A percentile compares a stretch with the other conserved stretches of the same genome.
Evolutionary conservation across 1,139 yeast species (phyloP).

Genomic region (Sugiyamaella novakii): DNA sequence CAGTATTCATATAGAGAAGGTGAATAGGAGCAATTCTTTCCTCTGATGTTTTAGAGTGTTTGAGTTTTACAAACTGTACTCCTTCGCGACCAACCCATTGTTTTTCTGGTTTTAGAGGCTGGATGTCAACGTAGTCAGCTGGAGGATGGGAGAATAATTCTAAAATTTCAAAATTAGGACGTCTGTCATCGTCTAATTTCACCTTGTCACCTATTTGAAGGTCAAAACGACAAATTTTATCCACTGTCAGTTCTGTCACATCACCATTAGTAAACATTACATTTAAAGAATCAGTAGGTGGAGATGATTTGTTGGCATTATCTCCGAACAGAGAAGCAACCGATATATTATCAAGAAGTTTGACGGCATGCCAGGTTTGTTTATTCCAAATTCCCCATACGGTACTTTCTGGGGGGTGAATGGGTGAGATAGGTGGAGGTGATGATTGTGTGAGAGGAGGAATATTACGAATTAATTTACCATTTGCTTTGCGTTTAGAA

Average conservation of each 20-base stretch:
- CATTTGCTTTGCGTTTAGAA: constrained; percentile 3
- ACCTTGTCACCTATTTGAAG: constrained; percentile 27
- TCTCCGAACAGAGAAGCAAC: background rate
- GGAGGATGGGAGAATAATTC: constrained; percentile 16
- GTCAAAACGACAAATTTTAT: constrained; percentile 24
- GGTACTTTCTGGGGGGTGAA: constrained; percentile 15
- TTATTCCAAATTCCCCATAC: constrained; percentile 30
- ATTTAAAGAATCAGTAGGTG: constrained; percentile 6
- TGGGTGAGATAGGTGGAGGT: background rate
- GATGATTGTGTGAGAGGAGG: background rate
- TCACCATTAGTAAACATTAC: constrained; percentile 29
- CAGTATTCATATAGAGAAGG: constrained; percentile 29
- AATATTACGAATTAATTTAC: constrained; percentile 1
- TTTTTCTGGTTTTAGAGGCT: background rate
- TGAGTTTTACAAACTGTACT: constrained; percentile 19
- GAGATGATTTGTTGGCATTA: background rate
- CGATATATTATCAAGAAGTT: constrained; percentile 18
- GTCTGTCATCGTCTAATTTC: constrained; percentile 24
- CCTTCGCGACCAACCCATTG: constrained; percentile 19
- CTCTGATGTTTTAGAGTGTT: constrained; percentile 3
- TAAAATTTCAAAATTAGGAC: constrained; percentile 22
- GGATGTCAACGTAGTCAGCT: background rate
- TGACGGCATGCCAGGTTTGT: constrained; percentile 26
- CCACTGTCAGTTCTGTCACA: constrained; percentile 22
- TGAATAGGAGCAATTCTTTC: constrained; percentile 23